phyloP scores from a whole-genome alignment of 2,329 filamentous ascomycete genomes.

The Fusarium protoensiforme region DNA sequence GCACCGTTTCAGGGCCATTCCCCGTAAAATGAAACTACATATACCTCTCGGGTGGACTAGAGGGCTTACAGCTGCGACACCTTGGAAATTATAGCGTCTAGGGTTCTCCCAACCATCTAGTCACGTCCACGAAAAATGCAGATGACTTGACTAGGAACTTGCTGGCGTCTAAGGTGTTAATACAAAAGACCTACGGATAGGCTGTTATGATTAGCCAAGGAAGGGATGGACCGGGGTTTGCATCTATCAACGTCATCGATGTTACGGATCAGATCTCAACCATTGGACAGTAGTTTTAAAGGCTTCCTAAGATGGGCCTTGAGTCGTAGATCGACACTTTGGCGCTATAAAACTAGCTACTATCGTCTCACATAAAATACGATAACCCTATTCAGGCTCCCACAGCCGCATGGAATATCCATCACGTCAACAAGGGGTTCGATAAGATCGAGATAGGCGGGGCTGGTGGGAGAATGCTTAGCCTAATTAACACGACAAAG shows the following conservation, averaged over 20 bases:
- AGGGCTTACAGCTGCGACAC: too few relatives aligned
- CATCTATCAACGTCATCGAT: not conserved
- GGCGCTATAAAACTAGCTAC: not conserved
- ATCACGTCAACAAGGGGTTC: not conserved
- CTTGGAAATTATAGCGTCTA: too few relatives aligned
- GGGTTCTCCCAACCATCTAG: too few relatives aligned
- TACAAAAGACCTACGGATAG: too few relatives aligned
- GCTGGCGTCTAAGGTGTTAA: too few relatives aligned
- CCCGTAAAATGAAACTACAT: too few relatives aligned
- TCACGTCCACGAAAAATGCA: too few relatives aligned
- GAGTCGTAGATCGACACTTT: not conserved
- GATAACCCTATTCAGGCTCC: not conserved
- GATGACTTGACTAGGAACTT: too few relatives aligned
- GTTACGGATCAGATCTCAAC: not conserved
- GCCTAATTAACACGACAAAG: not conserved
- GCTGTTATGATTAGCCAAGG: not conserved
- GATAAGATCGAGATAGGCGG: not conserved
- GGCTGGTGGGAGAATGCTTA: not conserved
- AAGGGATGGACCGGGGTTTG: not conserved
- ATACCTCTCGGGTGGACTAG: too few relatives aligned
- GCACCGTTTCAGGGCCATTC: too few relatives aligned
- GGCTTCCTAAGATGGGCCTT: not conserved
- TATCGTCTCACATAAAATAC: not conserved
- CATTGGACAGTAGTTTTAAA: not conserved
- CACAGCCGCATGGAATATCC: not conserved